Evolutionary conservation across 2,329 filamentous ascomycete species (phyloP).

Genomic region (Epichloe sibirici): DNA sequence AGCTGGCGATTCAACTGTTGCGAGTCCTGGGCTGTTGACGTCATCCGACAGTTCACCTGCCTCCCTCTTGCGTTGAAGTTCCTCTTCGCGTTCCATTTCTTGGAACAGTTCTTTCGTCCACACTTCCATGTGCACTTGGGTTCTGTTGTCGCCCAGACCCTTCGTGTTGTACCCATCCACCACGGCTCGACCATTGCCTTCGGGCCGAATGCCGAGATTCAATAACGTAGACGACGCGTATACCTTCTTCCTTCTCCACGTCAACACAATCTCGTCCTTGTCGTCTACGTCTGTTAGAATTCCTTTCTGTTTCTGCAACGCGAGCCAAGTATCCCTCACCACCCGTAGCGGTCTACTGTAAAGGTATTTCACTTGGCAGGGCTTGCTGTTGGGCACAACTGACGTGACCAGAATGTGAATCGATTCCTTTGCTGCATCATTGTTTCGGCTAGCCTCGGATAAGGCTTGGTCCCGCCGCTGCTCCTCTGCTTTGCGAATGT

Average conservation of each 20-base stretch:
- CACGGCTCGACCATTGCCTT: constrained; percentile 29
- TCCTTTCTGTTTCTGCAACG: constrained; percentile 38
- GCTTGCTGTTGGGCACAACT: constrained; percentile 44
- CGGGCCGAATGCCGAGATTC: constrained; percentile 48
- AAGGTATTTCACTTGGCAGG: constrained; percentile 48
- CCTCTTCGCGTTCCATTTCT: constrained; percentile 34
- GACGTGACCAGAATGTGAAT: constrained; percentile 44
- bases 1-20: constrained; percentile 11
- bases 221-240: constrained; percentile 66
- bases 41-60: constrained; percentile 28
- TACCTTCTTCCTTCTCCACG: constrained; percentile 61
- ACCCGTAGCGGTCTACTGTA: constrained; percentile 55
- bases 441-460: constrained; percentile 7
- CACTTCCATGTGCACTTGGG: constrained; percentile 61
- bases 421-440: constrained; percentile 11
- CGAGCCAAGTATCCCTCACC: constrained; percentile 58
- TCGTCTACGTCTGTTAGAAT: constrained; percentile 25
- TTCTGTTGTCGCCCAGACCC: constrained; percentile 36
- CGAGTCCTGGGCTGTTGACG: constrained; percentile 13
- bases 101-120: constrained; percentile 56
- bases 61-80: constrained; percentile 31
- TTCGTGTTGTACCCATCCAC: constrained; percentile 22
- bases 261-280: constrained; percentile 54
- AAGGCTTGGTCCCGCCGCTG: constrained; percentile 16
- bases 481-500: constrained; percentile 29